Evolutionary conservation across 73 alveolate species (phyloP).

Genomic region (Durusdinium trenchii): DNA sequence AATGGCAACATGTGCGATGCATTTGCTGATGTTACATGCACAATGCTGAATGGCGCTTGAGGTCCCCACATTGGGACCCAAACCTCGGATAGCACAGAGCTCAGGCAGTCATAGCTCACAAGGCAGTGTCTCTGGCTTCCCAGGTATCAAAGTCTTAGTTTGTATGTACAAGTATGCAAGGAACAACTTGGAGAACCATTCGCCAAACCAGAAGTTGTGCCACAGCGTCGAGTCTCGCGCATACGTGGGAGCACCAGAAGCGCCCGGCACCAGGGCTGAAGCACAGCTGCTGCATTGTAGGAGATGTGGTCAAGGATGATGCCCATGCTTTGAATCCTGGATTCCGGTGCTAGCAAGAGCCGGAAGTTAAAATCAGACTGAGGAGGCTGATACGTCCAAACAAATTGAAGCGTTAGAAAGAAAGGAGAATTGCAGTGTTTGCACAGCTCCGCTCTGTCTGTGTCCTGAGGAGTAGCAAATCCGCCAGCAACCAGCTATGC

Average conservation of each 20-base stretch:
- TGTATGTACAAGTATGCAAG: too few relatives aligned
- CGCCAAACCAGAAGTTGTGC: not conserved
- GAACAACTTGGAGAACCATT: too few relatives aligned
- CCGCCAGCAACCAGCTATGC: constrained; percentile 11
- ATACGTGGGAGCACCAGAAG: not conserved
- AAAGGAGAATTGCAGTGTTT: not conserved
- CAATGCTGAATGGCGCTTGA: not conserved
- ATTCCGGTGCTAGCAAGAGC: too few relatives aligned
- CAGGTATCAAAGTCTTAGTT: too few relatives aligned
- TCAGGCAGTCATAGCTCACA: too few relatives aligned
- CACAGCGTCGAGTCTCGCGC: not conserved
- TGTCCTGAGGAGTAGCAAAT: not conserved
- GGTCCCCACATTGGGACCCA: not conserved
- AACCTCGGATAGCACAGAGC: not conserved
- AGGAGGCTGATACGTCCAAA: not conserved
- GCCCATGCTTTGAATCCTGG: constrained; percentile 21
- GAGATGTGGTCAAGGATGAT: not conserved
- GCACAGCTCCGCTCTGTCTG: not conserved
- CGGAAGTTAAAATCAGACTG: too few relatives aligned
- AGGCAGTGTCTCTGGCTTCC: too few relatives aligned
- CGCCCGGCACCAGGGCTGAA: not conserved
- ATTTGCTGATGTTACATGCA: too few relatives aligned
- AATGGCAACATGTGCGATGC: too few relatives aligned
- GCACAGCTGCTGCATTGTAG: constrained; percentile 37
- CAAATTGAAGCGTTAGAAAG: not conserved